Conservation (phyloP, 2,329 filamentous ascomycete species). For the Hypoxylon rubiginosum region DNA sequence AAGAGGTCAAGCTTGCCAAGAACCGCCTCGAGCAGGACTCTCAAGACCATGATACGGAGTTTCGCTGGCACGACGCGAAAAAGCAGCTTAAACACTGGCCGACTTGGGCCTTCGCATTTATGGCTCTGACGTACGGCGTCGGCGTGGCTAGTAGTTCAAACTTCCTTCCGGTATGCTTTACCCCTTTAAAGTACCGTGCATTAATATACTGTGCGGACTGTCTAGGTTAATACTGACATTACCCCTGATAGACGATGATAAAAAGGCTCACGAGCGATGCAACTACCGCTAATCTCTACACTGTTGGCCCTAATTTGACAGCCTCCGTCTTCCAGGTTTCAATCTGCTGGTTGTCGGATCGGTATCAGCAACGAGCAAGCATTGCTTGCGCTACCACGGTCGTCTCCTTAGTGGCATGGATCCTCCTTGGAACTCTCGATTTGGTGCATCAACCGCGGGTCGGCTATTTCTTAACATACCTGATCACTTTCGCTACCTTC, state of each 20-base stretch:
- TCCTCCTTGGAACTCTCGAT: conserved; percentile 42
- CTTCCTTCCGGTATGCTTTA: conserved; percentile 41
- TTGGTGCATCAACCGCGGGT: conserved; percentile 34
- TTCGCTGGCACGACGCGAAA: conserved; percentile 44
- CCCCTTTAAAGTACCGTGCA: neutral
- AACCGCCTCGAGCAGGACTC: conserved; percentile 45
- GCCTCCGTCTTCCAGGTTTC: conserved; percentile 40
- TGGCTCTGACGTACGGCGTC: conserved; percentile 47
- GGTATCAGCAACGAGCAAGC: conserved; percentile 37
- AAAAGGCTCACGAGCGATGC: conserved; percentile 54
- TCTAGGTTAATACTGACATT: neutral
- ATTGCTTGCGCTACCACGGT: conserved; percentile 35
- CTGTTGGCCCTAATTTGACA: conserved; percentile 42
- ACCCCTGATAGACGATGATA: conserved; percentile 46
- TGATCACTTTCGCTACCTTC: conserved; percentile 39
- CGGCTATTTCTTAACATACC: conserved; percentile 44
- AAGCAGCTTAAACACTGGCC: conserved; percentile 42
- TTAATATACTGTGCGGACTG: neutral
- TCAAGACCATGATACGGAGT: conserved; percentile 40
- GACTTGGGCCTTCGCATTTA: conserved; percentile 45
- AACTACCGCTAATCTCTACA: conserved; percentile 43
- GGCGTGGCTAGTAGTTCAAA: conserved; percentile 45
- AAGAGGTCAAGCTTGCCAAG: conserved; percentile 47
- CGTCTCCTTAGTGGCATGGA: conserved; percentile 42
- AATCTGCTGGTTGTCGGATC: conserved; percentile 40